A percentile compares a stretch with the other conserved stretches of the same genome.
Evolutionary conservation across 345 rosid genomes (phyloP).

Genomic region (Capsella bursapastoris): DNA sequence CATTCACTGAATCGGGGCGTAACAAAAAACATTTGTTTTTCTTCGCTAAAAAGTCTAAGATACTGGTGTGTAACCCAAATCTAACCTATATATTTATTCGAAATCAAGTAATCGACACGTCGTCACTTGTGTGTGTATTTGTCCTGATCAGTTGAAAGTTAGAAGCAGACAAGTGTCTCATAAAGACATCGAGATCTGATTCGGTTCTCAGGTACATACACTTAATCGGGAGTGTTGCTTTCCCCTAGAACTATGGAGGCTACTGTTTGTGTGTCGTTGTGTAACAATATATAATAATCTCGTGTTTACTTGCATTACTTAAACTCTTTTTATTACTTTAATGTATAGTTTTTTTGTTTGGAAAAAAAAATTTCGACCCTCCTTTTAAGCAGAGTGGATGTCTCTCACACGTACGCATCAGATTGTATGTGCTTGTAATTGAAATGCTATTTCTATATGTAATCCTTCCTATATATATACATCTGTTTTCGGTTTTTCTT

Average conservation of each 20-base stretch:
- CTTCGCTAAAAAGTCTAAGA: conserved; percentile 32
- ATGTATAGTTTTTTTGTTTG: neutral
- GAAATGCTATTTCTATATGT: neutral
- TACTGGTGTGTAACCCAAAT: conserved; percentile 24
- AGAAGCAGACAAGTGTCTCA: conserved; percentile 43
- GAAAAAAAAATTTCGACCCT: neutral
- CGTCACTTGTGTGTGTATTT: conserved; percentile 17
- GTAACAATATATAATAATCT: neutral
- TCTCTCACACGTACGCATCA: conserved; percentile 32
- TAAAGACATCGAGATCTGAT: conserved; percentile 39
- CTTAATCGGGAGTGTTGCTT: conserved; percentile 43
- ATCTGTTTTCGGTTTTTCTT: neutral
- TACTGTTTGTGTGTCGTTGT: conserved; percentile 31
- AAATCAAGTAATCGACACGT: conserved; percentile 35
- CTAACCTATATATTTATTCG: conserved; percentile 31
- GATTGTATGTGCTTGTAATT: neutral
- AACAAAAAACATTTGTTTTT: conserved; percentile 3
- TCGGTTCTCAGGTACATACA: conserved; percentile 41
- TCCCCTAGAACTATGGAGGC: conserved; percentile 46
- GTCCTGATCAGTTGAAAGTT: neutral
- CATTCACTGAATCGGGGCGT: conserved; percentile 37
- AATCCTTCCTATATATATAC: neutral
- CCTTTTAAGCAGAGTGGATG: conserved; percentile 31
- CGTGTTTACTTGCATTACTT: conserved; percentile 33
- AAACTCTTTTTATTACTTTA: conserved; percentile 27